These are phyloP conservation scores for Dactylonectria estremocensis DNA, from an alignment of 2,329 filamentous ascomycete species.

Conservation along the genomic window DNA sequence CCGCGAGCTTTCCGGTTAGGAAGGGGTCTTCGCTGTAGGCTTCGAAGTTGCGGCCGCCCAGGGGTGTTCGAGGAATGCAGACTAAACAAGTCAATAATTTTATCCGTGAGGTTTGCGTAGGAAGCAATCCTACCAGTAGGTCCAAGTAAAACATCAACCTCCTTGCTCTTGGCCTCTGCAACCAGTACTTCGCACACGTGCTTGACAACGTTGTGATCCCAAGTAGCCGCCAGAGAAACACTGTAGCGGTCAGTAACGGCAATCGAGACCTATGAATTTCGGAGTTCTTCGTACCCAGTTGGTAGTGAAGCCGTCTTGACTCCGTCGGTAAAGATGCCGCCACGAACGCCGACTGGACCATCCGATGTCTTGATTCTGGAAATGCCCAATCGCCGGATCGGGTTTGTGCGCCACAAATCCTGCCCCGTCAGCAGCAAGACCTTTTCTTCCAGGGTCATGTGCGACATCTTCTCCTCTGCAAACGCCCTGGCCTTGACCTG, in stretches of 20 bases:
- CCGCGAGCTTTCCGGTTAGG: constrained; percentile 54
- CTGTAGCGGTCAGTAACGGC: not conserved
- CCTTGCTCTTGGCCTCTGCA: constrained; percentile 35
- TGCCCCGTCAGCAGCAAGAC: constrained; percentile 21
- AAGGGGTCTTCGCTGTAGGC: constrained; percentile 59
- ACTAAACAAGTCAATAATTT: not conserved
- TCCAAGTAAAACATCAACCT: constrained; percentile 31
- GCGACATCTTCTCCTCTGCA: constrained; percentile 19
- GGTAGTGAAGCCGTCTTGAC: constrained; percentile 31
- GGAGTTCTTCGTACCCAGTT: constrained; percentile 19
- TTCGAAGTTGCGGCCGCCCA: constrained; percentile 59
- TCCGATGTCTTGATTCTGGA: constrained; percentile 36
- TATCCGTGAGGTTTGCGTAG: accelerated
- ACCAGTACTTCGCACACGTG: constrained; percentile 30
- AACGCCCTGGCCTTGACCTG: constrained; percentile 8
- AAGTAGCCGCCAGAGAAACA: constrained; percentile 34
- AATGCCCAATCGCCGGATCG: constrained; percentile 14
- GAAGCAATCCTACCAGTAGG: constrained; percentile 19
- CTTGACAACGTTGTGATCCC: constrained; percentile 20
- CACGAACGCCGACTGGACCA: constrained; percentile 32
- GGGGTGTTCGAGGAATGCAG: constrained; percentile 45
- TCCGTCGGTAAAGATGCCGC: constrained; percentile 34
- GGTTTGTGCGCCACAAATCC: constrained; percentile 30
- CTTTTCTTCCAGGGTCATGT: constrained; percentile 35
- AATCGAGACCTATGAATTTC: accelerated